These are phyloP conservation scores for Boletus coffeatus DNA, from an alignment of 1,284 basidiomycete species.

Conservation along the genomic window DNA sequence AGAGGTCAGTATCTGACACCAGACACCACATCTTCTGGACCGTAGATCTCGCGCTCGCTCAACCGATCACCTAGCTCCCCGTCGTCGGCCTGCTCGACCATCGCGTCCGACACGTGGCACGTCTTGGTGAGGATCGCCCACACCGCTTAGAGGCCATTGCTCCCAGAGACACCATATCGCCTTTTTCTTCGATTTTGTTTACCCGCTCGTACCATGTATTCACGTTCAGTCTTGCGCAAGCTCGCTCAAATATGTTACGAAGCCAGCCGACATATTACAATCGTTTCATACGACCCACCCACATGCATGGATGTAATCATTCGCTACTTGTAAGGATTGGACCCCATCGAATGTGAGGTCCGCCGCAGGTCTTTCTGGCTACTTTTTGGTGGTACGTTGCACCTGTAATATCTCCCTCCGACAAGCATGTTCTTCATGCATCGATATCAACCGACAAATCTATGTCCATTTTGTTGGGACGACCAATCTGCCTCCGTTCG, in stretches of 20 bases:
- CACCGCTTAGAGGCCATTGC: conserved; percentile 71
- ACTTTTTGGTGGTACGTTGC: conserved; percentile 65
- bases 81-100: conserved; percentile 63
- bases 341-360: conserved; percentile 82
- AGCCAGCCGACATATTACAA: conserved; percentile 72
- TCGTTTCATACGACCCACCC: conserved; percentile 77
- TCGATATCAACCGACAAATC: conserved; percentile 69
- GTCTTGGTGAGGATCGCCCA: conserved; percentile 60
- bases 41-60: neutral
- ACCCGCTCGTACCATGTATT: conserved; percentile 77
- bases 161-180: conserved; percentile 71
- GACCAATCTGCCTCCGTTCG: conserved; percentile 68
- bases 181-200: conserved; percentile 86
- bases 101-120: conserved; percentile 53
- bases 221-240: conserved; percentile 74
- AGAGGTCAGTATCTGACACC: conserved; percentile 43
- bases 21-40: neutral
- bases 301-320: conserved; percentile 76
- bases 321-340: conserved; percentile 76
- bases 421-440: neutral
- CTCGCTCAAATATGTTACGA: conserved; percentile 75
- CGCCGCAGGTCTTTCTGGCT: conserved; percentile 81
- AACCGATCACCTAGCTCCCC: conserved; percentile 48
- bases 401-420: conserved; percentile 5
- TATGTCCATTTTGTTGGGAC: conserved; percentile 76